phyloP scores from a whole-genome alignment of 2,329 filamentous ascomycete genomes.

The Phyllosticta paracitricarpa region DNA sequence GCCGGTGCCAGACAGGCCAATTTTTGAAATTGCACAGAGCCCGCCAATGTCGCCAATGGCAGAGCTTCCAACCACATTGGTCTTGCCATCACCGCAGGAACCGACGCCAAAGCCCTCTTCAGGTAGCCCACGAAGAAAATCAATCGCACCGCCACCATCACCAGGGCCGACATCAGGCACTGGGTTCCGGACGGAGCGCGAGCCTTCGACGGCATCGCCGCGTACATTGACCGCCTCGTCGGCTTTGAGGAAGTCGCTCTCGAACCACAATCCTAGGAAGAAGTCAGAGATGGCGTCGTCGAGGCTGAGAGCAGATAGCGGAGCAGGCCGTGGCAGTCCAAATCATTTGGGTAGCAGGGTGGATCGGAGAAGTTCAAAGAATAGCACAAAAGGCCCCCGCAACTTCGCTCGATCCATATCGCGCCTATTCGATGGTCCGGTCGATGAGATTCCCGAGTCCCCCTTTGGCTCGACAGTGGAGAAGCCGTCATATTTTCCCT shows the following conservation, averaged over 20 bases:
- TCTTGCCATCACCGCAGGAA: neutral
- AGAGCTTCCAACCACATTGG: neutral
- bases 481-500: neutral
- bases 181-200: neutral
- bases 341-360: neutral
- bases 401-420: neutral
- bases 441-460: conserved; percentile 1
- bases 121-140: neutral
- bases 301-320: neutral
- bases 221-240: neutral
- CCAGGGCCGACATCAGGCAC: neutral
- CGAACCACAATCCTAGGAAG: neutral
- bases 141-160: neutral
- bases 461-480: conserved; percentile 3
- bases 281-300: neutral
- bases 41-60: conserved; percentile 1
- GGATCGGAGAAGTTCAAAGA: neutral
- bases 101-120: neutral
- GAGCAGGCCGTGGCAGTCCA: neutral
- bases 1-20: neutral
- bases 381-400: neutral
- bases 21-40: neutral
- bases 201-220: neutral
- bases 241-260: neutral
- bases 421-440: conserved; percentile 2